Percentiles rank a stretch among this genome's conserved stretches.
Evolutionary conservation across 441 rosid species (phyloP).

Genomic region (Populus hybrid): DNA sequence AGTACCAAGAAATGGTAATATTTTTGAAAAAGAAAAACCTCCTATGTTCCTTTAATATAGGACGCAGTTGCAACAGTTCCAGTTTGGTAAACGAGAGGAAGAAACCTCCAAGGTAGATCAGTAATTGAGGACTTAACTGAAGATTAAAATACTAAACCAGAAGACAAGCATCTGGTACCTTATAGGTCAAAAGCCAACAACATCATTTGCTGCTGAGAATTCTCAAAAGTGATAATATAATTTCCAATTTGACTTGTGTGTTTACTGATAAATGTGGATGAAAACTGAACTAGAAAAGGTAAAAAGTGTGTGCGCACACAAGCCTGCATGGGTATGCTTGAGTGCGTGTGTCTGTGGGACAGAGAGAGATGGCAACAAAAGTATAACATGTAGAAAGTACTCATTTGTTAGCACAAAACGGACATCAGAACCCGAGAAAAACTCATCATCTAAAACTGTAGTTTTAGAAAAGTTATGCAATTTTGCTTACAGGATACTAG

Average conservation of each 20-base stretch:
- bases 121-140: neutral
- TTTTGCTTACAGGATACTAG: neutral
- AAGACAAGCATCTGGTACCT: neutral
- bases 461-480: neutral
- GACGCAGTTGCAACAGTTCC: neutral
- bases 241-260: neutral
- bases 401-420: neutral
- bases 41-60: neutral
- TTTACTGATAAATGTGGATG: neutral
- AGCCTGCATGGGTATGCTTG: no score
- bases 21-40: neutral
- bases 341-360: no score
- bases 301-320: neutral
- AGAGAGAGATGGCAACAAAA: no score
- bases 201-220: constrained; percentile 1
- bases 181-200: neutral
- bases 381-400: neutral
- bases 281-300: neutral
- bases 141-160: neutral
- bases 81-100: neutral
- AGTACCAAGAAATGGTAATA: neutral
- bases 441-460: neutral
- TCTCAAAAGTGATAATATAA: neutral
- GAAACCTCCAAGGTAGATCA: neutral
- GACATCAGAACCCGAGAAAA: neutral